phyloP scores from a whole-genome alignment of 2,329 filamentous ascomycete genomes.

The Ophiostoma sp. region DNA sequence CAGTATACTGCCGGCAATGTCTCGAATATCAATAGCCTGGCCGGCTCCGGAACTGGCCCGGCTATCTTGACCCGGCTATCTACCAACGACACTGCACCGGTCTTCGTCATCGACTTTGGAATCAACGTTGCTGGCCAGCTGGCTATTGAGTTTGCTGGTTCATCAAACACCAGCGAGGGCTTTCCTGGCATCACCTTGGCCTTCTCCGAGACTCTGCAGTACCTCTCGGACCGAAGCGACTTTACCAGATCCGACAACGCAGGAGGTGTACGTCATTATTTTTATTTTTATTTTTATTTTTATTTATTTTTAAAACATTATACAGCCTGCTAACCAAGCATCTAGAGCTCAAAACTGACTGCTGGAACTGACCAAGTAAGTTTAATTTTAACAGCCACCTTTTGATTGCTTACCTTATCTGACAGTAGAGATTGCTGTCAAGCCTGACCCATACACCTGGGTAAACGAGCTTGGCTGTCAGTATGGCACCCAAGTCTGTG shows the following conservation, averaged over 20 bases:
- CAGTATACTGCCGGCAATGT: conserved; percentile 37
- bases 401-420: neutral
- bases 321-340: neutral
- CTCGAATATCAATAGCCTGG: conserved; percentile 36
- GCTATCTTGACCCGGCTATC: conserved; percentile 34
- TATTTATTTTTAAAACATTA: too few species aligned
- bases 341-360: conserved; percentile 35
- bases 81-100: conserved; percentile 31
- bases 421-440: conserved; percentile 40
- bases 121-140: conserved; percentile 44
- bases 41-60: conserved; percentile 28
- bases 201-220: conserved; percentile 47
- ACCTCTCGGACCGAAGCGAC: conserved; percentile 42
- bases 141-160: conserved; percentile 40
- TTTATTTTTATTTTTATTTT: neutral
- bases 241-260: conserved; percentile 47
- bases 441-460: conserved; percentile 41
- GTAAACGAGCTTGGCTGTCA: conserved; percentile 42
- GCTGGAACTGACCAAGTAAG: conserved; percentile 45
- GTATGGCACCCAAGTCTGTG: conserved; percentile 41
- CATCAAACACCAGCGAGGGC: conserved; percentile 28
- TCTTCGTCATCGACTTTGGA: conserved; percentile 47
- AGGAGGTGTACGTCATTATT: conserved; percentile 27
- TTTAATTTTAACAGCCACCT: neutral
- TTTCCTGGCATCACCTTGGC: conserved; percentile 42